Percentiles rank a stretch among this genome's conserved stretches.
Evolutionary conservation across 2,329 filamentous ascomycete genomes (phyloP).

Genomic region (Botrytis tulipae): DNA sequence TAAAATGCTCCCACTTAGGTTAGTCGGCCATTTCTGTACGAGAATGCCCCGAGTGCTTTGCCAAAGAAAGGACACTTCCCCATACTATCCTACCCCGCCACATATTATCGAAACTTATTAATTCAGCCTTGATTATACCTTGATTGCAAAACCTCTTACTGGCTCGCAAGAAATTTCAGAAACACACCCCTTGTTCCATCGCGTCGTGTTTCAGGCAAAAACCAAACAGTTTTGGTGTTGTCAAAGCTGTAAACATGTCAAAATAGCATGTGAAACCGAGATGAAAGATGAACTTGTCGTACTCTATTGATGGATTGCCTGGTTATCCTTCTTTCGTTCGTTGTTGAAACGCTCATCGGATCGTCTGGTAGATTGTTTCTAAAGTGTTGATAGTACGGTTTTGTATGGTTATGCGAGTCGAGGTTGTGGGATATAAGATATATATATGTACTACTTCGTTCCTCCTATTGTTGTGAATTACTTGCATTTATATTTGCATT

Average conservation of each 20-base stretch:
- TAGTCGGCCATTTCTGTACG: not conserved
- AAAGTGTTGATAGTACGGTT: not conserved
- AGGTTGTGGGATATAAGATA: not conserved
- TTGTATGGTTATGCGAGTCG: not conserved
- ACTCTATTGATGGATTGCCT: not conserved
- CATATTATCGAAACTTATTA: not conserved
- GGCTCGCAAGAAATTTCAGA: constrained; percentile 6
- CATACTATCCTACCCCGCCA: not conserved
- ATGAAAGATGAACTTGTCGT: not conserved
- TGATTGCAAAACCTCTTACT: not conserved
- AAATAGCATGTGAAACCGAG: constrained; percentile 16
- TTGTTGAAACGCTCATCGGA: not conserved
- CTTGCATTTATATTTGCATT: not conserved
- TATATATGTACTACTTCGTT: not conserved
- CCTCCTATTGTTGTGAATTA: not conserved
- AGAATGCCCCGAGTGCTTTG: not conserved
- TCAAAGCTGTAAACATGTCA: not conserved
- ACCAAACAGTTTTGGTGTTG: not conserved
- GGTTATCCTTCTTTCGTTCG: not conserved
- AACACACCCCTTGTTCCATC: not conserved
- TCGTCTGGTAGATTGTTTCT: not conserved
- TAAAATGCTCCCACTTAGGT: not conserved
- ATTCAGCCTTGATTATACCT: not conserved
- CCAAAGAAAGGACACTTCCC: not conserved
- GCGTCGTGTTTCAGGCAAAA: constrained; percentile 4